A percentile compares a stretch with the other conserved stretches of the same genome.
Evolutionary conservation across 371 early-diverging fungal species (phyloP).

Genomic region (Funneliformis caledonium): DNA sequence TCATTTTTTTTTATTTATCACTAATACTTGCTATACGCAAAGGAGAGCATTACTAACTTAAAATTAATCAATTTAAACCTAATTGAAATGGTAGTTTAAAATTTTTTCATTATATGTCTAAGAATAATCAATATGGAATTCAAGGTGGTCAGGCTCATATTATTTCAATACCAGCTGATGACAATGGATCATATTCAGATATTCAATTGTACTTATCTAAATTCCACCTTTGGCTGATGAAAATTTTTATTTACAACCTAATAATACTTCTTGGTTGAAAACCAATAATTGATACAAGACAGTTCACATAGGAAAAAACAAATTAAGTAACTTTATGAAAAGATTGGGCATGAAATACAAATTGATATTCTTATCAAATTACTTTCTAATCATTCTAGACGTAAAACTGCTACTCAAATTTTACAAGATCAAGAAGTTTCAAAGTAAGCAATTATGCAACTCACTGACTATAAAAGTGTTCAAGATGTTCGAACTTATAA

Average conservation of each 20-base stretch:
- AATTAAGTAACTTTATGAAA: constrained; percentile 2
- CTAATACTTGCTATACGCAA: no score
- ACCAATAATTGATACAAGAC: not conserved
- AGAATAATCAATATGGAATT: no score
- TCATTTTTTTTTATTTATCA: no score
- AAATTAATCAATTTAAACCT: no score
- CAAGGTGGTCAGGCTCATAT: no score
- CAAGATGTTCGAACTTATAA: not conserved
- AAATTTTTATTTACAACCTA: not conserved
- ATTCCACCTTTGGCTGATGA: not conserved
- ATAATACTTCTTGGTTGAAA: not conserved
- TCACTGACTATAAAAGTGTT: not conserved
- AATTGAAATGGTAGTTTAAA: no score
- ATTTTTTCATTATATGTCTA: no score
- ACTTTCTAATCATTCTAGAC: constrained; percentile 8
- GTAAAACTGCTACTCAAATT: not conserved
- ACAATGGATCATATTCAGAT: not conserved
- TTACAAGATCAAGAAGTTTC: not conserved
- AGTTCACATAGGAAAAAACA: not conserved
- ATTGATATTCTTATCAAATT: not conserved
- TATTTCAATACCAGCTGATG: not conserved
- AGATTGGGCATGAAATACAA: not conserved
- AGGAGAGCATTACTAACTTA: no score
- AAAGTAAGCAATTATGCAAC: not conserved
- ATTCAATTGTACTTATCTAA: not conserved